These are phyloP conservation scores for Lactarius sp. DNA, from an alignment of 768 basidiomycete species.

Conservation along the genomic window DNA sequence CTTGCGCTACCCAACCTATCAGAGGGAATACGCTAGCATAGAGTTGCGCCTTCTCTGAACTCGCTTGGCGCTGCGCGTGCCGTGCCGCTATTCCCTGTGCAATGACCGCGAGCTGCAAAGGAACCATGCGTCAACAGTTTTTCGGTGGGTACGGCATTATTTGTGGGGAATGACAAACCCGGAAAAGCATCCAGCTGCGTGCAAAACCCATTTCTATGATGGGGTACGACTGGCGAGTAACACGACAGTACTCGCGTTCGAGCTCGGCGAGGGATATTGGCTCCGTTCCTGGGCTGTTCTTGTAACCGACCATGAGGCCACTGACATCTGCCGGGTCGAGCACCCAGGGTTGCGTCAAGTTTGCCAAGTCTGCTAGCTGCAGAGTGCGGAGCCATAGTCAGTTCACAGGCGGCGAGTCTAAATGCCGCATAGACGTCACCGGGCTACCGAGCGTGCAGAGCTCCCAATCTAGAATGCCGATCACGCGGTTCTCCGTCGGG, in stretches of 20 bases:
- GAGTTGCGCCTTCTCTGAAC: constrained; percentile 67
- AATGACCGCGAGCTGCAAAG: constrained; percentile 65
- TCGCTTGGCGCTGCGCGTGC: constrained; percentile 80
- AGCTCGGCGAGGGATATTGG: constrained; percentile 66
- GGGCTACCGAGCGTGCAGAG: constrained; percentile 92
- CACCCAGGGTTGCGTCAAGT: constrained; percentile 83
- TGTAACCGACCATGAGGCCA: constrained; percentile 39
- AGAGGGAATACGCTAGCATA: constrained; percentile 47
- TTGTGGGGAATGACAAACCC: constrained; percentile 42
- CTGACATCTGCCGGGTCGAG: constrained; percentile 44
- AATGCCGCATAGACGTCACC: constrained; percentile 36
- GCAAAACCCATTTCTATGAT: constrained; percentile 76
- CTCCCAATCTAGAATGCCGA: constrained; percentile 98
- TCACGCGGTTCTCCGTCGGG: constrained; percentile 83
- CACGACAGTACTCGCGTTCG: constrained; percentile 76
- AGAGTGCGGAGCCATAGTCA: background rate
- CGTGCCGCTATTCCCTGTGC: constrained; percentile 88
- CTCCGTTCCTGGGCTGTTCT: constrained; percentile 49
- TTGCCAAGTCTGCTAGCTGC: constrained; percentile 83
- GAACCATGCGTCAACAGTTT: constrained; percentile 18
- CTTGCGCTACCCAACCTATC: constrained; percentile 59
- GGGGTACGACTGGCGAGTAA: constrained; percentile 64
- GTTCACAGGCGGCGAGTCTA: background rate
- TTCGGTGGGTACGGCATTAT: constrained; percentile 14
- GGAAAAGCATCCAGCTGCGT: constrained; percentile 80